A percentile compares a stretch with the other conserved stretches of the same genome.
Conservation (phyloP, 306 rosid genomes). For the Notholithocarpus densiflorus region DNA sequence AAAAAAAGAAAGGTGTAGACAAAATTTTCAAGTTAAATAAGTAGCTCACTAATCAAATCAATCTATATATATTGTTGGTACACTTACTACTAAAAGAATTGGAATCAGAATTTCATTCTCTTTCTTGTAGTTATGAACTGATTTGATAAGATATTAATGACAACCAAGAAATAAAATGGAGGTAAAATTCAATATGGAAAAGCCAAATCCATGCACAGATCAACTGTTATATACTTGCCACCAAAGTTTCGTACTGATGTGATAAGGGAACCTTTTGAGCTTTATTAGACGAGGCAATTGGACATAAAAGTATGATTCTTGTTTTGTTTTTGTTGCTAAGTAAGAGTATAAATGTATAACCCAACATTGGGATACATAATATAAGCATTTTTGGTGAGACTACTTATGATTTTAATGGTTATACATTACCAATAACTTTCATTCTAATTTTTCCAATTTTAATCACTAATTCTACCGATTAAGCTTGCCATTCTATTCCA, state of each 20-base stretch:
- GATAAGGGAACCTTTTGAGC: conserved; percentile 5
- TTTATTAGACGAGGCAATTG: background rate
- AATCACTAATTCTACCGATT: too few relatives aligned
- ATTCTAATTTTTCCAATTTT: too few relatives aligned
- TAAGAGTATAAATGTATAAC: too few relatives aligned
- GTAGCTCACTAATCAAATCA: background rate
- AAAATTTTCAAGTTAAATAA: background rate
- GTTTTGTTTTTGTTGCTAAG: too few relatives aligned
- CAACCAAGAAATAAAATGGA: too few relatives aligned
- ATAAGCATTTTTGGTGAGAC: too few relatives aligned
- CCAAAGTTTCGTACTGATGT: background rate
- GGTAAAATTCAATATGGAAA: background rate
- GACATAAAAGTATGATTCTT: too few relatives aligned
- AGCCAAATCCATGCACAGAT: conserved; percentile 4
- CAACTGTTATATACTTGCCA: background rate
- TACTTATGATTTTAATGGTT: too few relatives aligned
- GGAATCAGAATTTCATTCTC: background rate
- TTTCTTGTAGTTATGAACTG: background rate
- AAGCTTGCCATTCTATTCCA: too few relatives aligned
- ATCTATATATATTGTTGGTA: background rate
- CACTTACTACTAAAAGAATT: background rate
- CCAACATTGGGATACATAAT: too few relatives aligned
- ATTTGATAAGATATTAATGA: too few relatives aligned
- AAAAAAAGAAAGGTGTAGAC: background rate
- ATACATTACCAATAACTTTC: too few relatives aligned